Evolutionary conservation across 2,329 filamentous ascomycete genomes (phyloP).

Genomic region (Basipetospora sp.): DNA sequence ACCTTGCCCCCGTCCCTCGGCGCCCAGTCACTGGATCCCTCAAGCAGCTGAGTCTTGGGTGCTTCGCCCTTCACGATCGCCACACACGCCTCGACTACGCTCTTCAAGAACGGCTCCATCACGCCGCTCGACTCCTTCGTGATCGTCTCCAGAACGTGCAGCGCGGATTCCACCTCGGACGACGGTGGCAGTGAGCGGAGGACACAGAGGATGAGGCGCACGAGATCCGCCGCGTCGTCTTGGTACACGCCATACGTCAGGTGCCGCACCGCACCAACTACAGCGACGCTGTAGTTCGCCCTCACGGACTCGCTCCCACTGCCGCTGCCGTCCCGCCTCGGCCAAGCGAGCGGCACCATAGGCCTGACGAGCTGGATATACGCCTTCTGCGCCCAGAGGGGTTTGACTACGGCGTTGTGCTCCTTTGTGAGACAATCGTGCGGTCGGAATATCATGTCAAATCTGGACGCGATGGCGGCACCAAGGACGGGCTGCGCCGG

Average conservation of each 20-base stretch:
- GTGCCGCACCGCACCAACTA: slow-evolving; percentile 34
- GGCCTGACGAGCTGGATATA: slow-evolving; percentile 32
- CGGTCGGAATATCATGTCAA: slow-evolving; percentile 28
- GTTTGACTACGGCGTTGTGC: slow-evolving; percentile 28
- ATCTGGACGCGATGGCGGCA: slow-evolving; percentile 24
- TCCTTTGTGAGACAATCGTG: slow-evolving; percentile 24
- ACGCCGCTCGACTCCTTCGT: slow-evolving; percentile 30
- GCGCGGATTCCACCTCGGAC: slow-evolving; percentile 31
- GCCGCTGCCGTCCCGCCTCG: slow-evolving; percentile 14
- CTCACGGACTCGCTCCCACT: slow-evolving; percentile 15
- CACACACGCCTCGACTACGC: slow-evolving; percentile 31
- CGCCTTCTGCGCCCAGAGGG: slow-evolving; percentile 33
- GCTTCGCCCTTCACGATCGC: slow-evolving; percentile 20
- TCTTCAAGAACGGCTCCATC: slow-evolving; percentile 32
- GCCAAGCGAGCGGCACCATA: slow-evolving; percentile 29
- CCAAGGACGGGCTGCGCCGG: slow-evolving; percentile 20
- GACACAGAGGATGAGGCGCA: slow-evolving; percentile 34
- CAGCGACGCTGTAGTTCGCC: slow-evolving; percentile 30
- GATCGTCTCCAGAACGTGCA: slow-evolving; percentile 34
- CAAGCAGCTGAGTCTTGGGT: background rate
- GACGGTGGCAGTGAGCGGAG: slow-evolving; percentile 27
- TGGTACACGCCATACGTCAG: slow-evolving; percentile 37
- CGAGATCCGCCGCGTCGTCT: slow-evolving; percentile 30
- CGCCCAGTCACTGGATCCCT: too few species aligned
- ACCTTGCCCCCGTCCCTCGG: slow-evolving; percentile 12